Evolutionary conservation across 768 basidiomycete genomes (phyloP), one percentile per base, ranked within the genome.

Genomic region (Pluteus cervinus): DNA sequence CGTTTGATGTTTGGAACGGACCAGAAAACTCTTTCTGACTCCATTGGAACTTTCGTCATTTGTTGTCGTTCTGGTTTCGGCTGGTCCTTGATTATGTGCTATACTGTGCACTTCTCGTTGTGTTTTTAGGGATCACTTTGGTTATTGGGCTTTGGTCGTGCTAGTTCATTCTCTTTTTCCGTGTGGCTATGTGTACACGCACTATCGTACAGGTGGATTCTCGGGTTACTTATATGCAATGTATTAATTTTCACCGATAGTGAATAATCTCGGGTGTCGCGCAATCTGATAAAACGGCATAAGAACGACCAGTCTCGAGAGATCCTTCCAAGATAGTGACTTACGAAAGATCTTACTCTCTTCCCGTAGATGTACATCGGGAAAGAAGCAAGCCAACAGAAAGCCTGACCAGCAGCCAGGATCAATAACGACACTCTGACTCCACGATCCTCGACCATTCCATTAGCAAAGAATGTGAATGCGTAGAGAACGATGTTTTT

Each of bases 1-100:
- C 69, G 3, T 75, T 74, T 44, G 65, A 73, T 49, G 56, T 69
- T 12, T 71, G 68, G 66, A 64, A 60, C 39, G 64, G 55, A 29
- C 53, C 53, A 10, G 55, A 55, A 14, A 33, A 39, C 15, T 35
- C 43, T 17, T 14, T 36, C 12, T 33, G 36, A 24, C n/a, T n/a
- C n/a, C n/a, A n/a, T n/a, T n/a, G n/a, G n/a, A n/a, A n/a, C n/a
- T n/a, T n/a, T n/a, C n/a, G n/a, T n/a, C n/a, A n/a, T n/a, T n/a
- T n/a, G n/a, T n/a, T n/a, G n/a, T n/a, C n/a, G n/a, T n/a, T n/a
- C n/a, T n/a, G n/a, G n/a, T n/a, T n/a, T n/a, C n/a, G n/a, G n/a
- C n/a, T n/a, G n/a, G n/a, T 28, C 9, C 26, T 28, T 9, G 9
- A 28, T 28, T 28, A 14, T 28, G 9, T 9, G 9, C 26, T 28